Evolutionary conservation across 768 basidiomycete genomes (phyloP), one percentile per base, ranked within the genome.

Genomic region (Terana coerulea): DNA sequence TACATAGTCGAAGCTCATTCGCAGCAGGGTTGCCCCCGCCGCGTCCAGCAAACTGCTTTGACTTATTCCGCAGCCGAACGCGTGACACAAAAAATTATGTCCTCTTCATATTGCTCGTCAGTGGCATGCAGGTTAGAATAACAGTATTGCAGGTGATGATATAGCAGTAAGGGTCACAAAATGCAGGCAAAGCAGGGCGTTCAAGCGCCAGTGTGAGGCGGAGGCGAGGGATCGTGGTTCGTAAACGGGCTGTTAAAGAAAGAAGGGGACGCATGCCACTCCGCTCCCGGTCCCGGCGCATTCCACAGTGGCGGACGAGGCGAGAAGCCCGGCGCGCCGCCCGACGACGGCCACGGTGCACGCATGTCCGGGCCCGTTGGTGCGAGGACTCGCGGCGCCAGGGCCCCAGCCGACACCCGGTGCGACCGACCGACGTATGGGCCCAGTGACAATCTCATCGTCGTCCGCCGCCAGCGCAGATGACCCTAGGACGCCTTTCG

Each of bases 21-120:
- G 86, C 60, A 83, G 85, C 71, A 79, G 87, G 66, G 74, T 98
- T 50, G 87, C 93, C 12, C 97, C 97, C 39, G 93, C 95, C 37
- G 87, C 87, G 42, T 95, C 93, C 57, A 92, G 90, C 69, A 99
- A 99, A 71, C 71, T 98, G 64, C 67, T 87, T 62, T 88, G 84
- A 66, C 49, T 57, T 52, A 51, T 48, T 10, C 29, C 30, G 39
- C 36, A 17, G 3, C n/a, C n/a, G n/a, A 21, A 28, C 40, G 47
- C 25, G 34, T 47, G 34, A 5, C 29, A 31, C 24, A 43, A 43
- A 31, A 31, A 24, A 49, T 52, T n/a, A n/a, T n/a, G n/a, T n/a
- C n/a, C n/a, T n/a, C n/a, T 57, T 59, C 56, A 59, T 60, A 53
- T 54, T 60, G 56, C 43, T 61, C 51, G 61, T 65, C 64, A 63